Evolutionary conservation across 1,284 basidiomycete species (phyloP), one percentile per base, ranked within the genome.

Genomic region (Taiwanofungus camphoratus): DNA sequence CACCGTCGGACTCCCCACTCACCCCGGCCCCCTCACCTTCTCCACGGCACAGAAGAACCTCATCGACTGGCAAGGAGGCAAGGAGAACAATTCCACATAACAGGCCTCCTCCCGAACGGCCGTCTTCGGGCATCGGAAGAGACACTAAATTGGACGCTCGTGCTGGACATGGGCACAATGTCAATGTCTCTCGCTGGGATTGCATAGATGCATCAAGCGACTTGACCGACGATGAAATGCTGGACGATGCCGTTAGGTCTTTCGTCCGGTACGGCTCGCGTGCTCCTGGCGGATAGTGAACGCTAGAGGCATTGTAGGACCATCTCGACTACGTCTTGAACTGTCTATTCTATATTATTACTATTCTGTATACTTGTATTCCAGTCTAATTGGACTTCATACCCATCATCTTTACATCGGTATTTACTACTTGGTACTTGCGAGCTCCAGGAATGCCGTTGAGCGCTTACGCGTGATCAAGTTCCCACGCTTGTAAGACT

Each of bases 401-500:
- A n/a, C n/a, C n/a, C n/a, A n/a, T n/a, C n/a, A n/a, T n/a, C n/a
- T n/a, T n/a, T n/a, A n/a, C n/a, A n/a, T n/a, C n/a, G n/a, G n/a
- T n/a, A n/a, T n/a, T n/a, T n/a, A n/a, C n/a, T n/a, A n/a, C n/a
- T n/a, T n/a, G n/a, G n/a, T n/a, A n/a, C n/a, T n/a, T n/a, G n/a
- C n/a, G n/a, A n/a, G n/a, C n/a, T n/a, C n/a, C n/a, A n/a, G n/a
- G n/a, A n/a, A 12, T 2, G 9, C 29, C 20, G 19, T 29, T 29
- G 18, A n/a, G 30, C 19, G 12, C 16, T 13, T 21, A 3, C 39
- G 33, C 39, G 27, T 33, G 29, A 32, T 16, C 21, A 39, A 3
- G 33, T 50, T 54, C 52, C 36, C 52, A 52, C 52, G 50, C 38
- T 36, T 29, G 3, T n/a, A 4, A 39, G 30, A 47, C 51, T 56